Conservation (phyloP, 306 rosid genomes). For the Lotus japonicus region DNA sequence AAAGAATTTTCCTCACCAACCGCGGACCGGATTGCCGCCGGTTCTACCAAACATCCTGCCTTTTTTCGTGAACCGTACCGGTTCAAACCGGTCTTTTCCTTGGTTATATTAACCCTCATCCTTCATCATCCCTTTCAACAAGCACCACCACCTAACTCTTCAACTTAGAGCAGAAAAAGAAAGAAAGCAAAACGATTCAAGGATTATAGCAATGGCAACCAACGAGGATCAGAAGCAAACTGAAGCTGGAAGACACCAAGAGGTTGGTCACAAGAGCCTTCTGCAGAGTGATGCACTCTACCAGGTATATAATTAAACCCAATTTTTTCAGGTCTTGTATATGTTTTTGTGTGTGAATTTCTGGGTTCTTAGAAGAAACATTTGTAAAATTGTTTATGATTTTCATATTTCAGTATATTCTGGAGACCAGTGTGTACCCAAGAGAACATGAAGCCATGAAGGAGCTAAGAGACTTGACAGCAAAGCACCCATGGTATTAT, state of each 20-base stretch:
- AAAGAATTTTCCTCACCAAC: constrained; percentile 90
- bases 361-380: no score
- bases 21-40: constrained; percentile 51
- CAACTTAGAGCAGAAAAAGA: not conserved
- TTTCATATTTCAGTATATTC: constrained; percentile 61
- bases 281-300: constrained; percentile 92
- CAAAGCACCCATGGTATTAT: constrained; percentile 68
- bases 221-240: constrained; percentile 45
- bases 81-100: constrained; percentile 35
- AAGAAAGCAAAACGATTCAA: not conserved
- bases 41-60: constrained; percentile 31
- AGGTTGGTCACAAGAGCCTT: constrained; percentile 69
- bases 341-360: no score
- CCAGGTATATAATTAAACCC: constrained; percentile 32
- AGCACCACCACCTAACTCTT: not conserved
- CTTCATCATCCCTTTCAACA: not conserved
- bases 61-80: constrained; percentile 6
- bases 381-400: no score
- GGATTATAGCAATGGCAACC: constrained; percentile 47
- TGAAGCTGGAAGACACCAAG: constrained; percentile 76
- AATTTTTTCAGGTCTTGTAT: no score
- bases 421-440: constrained; percentile 84
- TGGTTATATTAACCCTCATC: constrained; percentile 16
- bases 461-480: constrained; percentile 81
- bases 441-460: constrained; percentile 79